phyloP scores from a whole-genome alignment of 305 asterid genomes.

The Fraxinus platypoda region DNA sequence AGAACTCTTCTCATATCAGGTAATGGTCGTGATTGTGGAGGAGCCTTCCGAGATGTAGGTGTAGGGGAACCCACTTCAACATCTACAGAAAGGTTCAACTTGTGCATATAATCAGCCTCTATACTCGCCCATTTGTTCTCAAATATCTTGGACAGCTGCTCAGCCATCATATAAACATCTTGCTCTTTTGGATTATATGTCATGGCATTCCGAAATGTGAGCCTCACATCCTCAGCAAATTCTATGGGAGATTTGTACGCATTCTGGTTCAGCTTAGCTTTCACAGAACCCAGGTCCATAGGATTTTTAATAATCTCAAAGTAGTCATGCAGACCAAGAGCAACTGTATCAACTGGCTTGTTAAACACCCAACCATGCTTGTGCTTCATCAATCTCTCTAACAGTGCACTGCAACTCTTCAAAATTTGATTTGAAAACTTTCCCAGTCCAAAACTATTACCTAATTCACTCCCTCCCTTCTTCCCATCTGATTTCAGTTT shows the following conservation, averaged over 20 bases:
- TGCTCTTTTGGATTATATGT: conserved; percentile 73
- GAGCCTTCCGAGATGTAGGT: conserved; percentile 41
- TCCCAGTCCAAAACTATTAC: conserved; percentile 17
- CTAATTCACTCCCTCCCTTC: conserved; percentile 44
- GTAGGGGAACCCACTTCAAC: conserved; percentile 41
- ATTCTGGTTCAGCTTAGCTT: conserved; percentile 47
- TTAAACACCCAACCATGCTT: conserved; percentile 71
- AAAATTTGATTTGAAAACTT: conserved; percentile 51
- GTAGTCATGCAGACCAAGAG: conserved; percentile 71
- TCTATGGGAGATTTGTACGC: conserved; percentile 56
- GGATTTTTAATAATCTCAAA: conserved; percentile 61
- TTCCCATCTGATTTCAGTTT: conserved; percentile 45
- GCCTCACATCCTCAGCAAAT: conserved; percentile 74
- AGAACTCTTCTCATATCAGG: conserved; percentile 31
- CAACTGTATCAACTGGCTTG: conserved; percentile 62
- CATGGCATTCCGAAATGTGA: conserved; percentile 68
- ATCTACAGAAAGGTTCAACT: conserved; percentile 35
- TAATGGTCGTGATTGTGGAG: conserved; percentile 33
- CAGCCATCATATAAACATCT: conserved; percentile 79
- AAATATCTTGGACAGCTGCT: conserved; percentile 49
- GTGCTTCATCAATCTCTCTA: conserved; percentile 71
- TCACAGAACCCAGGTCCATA: conserved; percentile 80
- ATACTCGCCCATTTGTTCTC: conserved; percentile 63
- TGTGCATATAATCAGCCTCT: conserved; percentile 53
- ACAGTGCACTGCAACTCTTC: conserved; percentile 49